phyloP scores from a whole-genome alignment of 169 alveolate species.

The Plasmodium cynomolgi region DNA sequence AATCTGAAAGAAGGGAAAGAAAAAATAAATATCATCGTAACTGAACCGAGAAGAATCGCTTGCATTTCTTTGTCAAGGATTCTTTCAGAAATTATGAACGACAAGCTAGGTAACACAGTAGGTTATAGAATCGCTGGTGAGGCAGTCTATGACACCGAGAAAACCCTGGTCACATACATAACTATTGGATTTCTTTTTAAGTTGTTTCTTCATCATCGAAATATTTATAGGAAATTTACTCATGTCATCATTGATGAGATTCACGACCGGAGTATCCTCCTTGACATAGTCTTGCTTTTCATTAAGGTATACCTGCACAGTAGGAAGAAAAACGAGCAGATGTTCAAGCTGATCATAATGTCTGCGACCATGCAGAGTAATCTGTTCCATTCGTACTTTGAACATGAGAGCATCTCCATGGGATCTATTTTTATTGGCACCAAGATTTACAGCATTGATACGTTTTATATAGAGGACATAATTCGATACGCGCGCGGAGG shows the following conservation, averaged over 20 bases:
- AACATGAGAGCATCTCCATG: constrained; percentile 25
- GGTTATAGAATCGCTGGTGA: constrained; percentile 91
- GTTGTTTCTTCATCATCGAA: constrained; percentile 85
- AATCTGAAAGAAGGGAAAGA: constrained; percentile 8
- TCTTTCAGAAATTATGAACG: constrained; percentile 83
- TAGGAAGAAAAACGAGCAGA: constrained; percentile 6
- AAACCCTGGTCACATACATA: constrained; percentile 88
- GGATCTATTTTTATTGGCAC: constrained; percentile 32
- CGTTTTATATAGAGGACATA: constrained; percentile 39
- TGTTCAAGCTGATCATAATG: constrained; percentile 89
- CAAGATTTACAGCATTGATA: constrained; percentile 23
- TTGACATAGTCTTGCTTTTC: constrained; percentile 83
- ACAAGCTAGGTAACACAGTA: constrained; percentile 85
- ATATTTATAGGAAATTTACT: constrained; percentile 81
- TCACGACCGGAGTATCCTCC: constrained; percentile 91
- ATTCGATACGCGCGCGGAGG: constrained; percentile 5
- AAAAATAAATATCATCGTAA: constrained; percentile 81
- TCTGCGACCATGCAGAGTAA: constrained; percentile 92
- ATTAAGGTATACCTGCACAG: constrained; percentile 36
- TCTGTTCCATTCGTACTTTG: constrained; percentile 84
- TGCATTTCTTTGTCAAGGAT: constrained; percentile 89
- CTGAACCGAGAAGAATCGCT: constrained; percentile 91
- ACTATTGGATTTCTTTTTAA: constrained; percentile 93
- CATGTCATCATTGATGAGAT: constrained; percentile 92
- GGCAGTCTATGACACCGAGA: constrained; percentile 74